Base-by-base conservation (phyloP, 352 stramenopile species). In the Phytophthora cactorum region DNA sequence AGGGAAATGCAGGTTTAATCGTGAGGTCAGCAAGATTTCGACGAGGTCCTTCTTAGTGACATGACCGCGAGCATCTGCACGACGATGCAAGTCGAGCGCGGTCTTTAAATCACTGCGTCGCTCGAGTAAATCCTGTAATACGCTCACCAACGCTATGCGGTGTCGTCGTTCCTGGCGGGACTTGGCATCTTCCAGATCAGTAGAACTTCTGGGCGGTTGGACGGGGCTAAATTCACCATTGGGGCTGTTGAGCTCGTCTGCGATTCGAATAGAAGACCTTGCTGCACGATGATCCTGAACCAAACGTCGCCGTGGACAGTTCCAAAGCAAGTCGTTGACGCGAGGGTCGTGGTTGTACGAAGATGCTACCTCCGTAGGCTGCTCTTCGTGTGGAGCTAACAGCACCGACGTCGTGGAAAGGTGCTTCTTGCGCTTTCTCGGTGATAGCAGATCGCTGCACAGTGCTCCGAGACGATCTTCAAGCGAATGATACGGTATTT, bases 91-190 rank as follows among this genome's bases (percentile, higher is more conserved):
- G 44, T 92, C 84, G 29, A 93, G 75, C 4, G 84, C 82, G 36
- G 72, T 90, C 61, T 93, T 93, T 15, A 93, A 69, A 17, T 92
- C 84, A 17, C 80, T 75, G 7, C 86, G 86, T 29, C 80, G 78
- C 47, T 93, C 86, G 0, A 93, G 71, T 25, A 93, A 58, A 66
- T 92, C 84, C 28, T 93, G 80, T 5, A 93, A 66, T 14, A 92
- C 79, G 2, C 73, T 68, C 28, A 93, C 75, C 15, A 88, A 44
- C 9, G 74, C 70, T 5, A 88, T 55, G 2, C 70, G 74, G 17
- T 82, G 66, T 10, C 60, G 60, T n/a, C 63, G 57, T 9, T 82
- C 69, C 29, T 70, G 63, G 17, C 58, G 69, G 8, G 53, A 69
- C 31, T 64, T 63, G 4, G 53, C 58, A 29, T 73, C 59, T 38